phyloP scores from a whole-genome alignment of 2,329 filamentous ascomycete species.

The Colletotrichum gigasporum region DNA sequence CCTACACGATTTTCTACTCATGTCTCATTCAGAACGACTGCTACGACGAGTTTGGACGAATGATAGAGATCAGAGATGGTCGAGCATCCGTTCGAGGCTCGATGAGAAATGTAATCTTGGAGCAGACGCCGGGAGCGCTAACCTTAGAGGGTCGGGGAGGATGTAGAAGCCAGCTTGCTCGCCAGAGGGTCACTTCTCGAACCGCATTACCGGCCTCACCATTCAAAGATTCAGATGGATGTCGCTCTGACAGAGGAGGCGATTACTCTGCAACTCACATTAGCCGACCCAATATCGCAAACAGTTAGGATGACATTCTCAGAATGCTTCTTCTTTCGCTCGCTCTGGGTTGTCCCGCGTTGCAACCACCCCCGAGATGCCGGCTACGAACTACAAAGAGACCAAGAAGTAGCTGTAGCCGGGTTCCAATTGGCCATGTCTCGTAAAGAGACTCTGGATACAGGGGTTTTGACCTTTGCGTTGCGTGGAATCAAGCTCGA shows the following conservation, averaged over 20 bases:
- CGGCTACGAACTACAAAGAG: not conserved
- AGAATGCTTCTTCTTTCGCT: not conserved
- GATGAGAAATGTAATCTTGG: not conserved
- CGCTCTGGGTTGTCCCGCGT: not conserved
- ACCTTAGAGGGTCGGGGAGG: not conserved
- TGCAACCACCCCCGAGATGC: not conserved
- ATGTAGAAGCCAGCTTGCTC: not conserved
- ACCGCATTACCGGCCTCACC: not conserved
- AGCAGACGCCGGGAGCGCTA: not conserved
- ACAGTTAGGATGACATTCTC: accelerated
- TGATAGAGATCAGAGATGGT: not conserved
- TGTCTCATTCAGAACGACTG: not conserved
- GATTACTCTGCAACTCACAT: not conserved
- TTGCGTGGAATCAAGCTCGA: not conserved
- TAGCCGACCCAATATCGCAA: not conserved
- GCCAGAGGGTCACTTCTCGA: not conserved
- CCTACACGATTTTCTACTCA: not conserved
- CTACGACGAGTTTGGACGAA: not conserved
- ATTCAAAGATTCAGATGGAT: not conserved
- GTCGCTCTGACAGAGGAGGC: accelerated
- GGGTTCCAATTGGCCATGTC: not conserved
- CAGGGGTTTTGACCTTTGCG: not conserved
- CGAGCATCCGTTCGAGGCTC: not conserved
- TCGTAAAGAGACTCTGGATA: not conserved
- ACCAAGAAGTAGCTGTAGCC: not conserved